Base-by-base conservation (phyloP, 768 basidiomycete species). In the Pholiota molesta region DNA sequence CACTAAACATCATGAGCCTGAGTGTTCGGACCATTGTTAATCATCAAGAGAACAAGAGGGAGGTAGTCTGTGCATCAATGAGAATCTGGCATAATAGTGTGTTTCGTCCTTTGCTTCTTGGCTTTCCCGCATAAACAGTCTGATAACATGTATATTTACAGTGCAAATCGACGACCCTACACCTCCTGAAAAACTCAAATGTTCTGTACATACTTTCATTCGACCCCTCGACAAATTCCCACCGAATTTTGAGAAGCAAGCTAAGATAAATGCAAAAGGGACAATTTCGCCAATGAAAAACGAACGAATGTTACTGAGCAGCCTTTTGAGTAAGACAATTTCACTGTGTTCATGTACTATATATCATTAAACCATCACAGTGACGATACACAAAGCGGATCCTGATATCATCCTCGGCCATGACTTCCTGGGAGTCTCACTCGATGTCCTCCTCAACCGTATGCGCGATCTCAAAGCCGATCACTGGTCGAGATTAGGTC, bases 361-460 rank as follows among this genome's bases (percentile, higher is more conserved):
- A 35, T 17, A 11, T 61, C 52, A 67, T 29, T 8, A 37, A n/a
- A 21, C 54, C 33, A 17, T 26, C 31, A 39, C 65, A 91, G 92
- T 85, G 63, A 83, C 87, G 5, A 82, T 99, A 47, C 84, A 91
- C 71, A 91, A 90, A 70, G 83, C 92, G 19, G 97, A 99, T 69
- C 96, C 97, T 0, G 97, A 99, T 69, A 86, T 98, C 21, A 86
- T 99, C 57, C 84, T 99, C 37, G 96, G 97, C 0, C 95, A 99
- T 68, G 95, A 98, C 56, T 97, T 99, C 73, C 78, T 94, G 5
- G 95, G 93, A 5, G 91, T 91, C 26, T 90, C 90, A 0, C 83
- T 97, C 23, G 97, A 99, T 67, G 91, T 97, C 14, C 80, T 99
- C 19, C 83, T 99, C 13, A 88, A 92, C 68, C 89, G 97, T 0